phyloP scores from a whole-genome alignment of 768 basidiomycete species.

The Mycena amicta region DNA sequence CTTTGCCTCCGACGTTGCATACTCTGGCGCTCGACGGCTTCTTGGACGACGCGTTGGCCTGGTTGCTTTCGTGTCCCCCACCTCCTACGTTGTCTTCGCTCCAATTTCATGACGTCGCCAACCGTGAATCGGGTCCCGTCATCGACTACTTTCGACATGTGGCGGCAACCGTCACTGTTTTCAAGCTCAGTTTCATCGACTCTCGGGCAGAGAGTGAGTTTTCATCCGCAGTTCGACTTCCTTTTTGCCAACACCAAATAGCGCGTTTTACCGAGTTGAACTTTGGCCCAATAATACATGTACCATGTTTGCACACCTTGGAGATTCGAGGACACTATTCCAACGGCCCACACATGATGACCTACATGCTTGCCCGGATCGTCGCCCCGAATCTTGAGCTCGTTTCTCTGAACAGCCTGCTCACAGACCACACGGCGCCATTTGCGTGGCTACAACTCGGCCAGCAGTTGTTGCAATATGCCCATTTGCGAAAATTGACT shows the following conservation, averaged over 20 bases:
- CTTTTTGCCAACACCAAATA: too few species aligned
- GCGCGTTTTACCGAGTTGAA: not conserved
- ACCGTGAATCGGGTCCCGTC: conserved; percentile 6
- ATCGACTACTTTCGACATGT: conserved; percentile 8
- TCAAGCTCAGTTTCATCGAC: conserved; percentile 16
- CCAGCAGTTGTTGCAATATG: not conserved
- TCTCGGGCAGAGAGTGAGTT: conserved; percentile 11
- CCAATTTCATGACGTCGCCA: conserved; percentile 10
- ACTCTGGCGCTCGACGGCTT: conserved; percentile 15
- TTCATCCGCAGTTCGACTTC: too few species aligned
- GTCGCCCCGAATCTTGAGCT: not conserved
- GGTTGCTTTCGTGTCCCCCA: conserved; percentile 15
- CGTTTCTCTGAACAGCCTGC: not conserved
- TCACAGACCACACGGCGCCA: not conserved
- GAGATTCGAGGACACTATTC: not conserved
- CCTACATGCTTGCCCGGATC: not conserved
- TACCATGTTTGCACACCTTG: not conserved
- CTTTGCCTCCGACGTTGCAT: conserved; percentile 14
- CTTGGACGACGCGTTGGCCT: conserved; percentile 12
- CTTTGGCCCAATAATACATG: not conserved
- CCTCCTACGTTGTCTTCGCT: conserved; percentile 7
- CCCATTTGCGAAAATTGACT: not conserved
- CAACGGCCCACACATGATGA: not conserved
- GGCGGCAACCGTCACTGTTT: not conserved
- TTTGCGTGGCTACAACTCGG: not conserved